These are phyloP conservation scores for Hymenoscyphus infarciens DNA, from an alignment of 2,329 filamentous ascomycete genomes.

Conservation along the genomic window DNA sequence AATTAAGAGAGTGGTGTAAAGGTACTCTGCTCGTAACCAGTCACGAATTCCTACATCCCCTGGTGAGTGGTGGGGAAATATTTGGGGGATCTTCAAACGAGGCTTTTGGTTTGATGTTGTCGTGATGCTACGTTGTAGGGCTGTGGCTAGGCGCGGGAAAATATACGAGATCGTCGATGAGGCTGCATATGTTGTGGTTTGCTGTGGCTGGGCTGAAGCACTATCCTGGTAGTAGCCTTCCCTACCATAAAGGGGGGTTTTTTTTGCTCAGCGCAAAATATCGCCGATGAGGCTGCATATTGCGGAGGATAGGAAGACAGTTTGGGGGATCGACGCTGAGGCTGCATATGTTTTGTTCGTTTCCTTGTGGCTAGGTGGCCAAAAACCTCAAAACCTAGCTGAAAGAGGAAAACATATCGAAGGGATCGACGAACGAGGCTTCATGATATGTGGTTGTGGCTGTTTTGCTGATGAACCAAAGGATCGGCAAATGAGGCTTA, in stretches of 20 bases:
- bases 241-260: background rate
- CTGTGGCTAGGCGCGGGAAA: background rate
- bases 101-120: background rate
- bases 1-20: too few relatives aligned
- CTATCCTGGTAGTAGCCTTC: background rate
- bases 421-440: background rate
- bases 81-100: background rate
- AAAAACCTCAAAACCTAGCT: background rate
- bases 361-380: background rate
- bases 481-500: background rate
- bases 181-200: conserved; percentile 1
- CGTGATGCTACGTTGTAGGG: background rate
- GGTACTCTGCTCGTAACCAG: too few relatives aligned
- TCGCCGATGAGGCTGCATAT: background rate
- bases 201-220: conserved; percentile 1
- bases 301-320: background rate
- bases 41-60: too few relatives aligned
- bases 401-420: background rate
- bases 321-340: background rate
- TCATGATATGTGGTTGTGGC: background rate
- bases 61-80: too few relatives aligned
- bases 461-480: background rate
- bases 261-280: background rate
- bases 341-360: background rate
- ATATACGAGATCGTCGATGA: conserved; percentile 1